Percentiles rank a stretch among this genome's conserved stretches.
Evolutionary conservation across 2,329 filamentous ascomycete species (phyloP).

Genomic region (Knufia petricola): DNA sequence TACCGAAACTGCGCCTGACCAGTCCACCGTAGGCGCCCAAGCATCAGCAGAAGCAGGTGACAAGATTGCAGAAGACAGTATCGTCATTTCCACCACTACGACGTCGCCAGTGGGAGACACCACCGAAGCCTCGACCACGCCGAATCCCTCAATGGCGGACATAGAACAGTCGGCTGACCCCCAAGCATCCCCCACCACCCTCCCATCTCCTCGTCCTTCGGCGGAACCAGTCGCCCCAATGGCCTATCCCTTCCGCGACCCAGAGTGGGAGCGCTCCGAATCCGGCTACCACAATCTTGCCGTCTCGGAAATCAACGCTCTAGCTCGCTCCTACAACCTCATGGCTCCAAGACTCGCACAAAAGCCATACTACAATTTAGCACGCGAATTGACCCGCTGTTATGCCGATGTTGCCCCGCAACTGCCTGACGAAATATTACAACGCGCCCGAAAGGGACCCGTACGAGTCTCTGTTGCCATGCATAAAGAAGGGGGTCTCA

Average conservation of each 20-base stretch:
- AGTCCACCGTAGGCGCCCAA: constrained; percentile 13
- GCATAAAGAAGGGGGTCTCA: constrained; percentile 42
- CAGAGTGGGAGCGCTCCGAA: constrained; percentile 64
- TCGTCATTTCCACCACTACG: neutral
- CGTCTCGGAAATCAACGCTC: constrained; percentile 65
- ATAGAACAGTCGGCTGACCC: neutral
- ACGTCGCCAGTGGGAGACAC: neutral
- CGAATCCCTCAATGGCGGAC: constrained; percentile 10
- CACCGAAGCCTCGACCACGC: constrained; percentile 1
- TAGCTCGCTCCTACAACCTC: constrained; percentile 84
- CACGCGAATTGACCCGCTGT: constrained; percentile 70
- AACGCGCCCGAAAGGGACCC: constrained; percentile 49
- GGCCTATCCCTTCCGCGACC: constrained; percentile 63
- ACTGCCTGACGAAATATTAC: constrained; percentile 61
- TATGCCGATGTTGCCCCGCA: constrained; percentile 77
- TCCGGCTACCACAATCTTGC: constrained; percentile 64
- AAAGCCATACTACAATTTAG: constrained; percentile 80
- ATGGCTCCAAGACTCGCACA: constrained; percentile 88
- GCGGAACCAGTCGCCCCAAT: constrained; percentile 28
- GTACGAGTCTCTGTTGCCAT: constrained; percentile 33
- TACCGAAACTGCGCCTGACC: constrained; percentile 23
- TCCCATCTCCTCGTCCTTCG: constrained; percentile 9
- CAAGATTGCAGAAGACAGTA: neutral
- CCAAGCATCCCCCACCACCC: constrained; percentile 16
- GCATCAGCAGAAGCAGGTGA: constrained; percentile 3